Percentiles rank a stretch among this genome's conserved stretches.
Conservation (phyloP, 805 yeast species). For the Saturnispora hagleri region DNA sequence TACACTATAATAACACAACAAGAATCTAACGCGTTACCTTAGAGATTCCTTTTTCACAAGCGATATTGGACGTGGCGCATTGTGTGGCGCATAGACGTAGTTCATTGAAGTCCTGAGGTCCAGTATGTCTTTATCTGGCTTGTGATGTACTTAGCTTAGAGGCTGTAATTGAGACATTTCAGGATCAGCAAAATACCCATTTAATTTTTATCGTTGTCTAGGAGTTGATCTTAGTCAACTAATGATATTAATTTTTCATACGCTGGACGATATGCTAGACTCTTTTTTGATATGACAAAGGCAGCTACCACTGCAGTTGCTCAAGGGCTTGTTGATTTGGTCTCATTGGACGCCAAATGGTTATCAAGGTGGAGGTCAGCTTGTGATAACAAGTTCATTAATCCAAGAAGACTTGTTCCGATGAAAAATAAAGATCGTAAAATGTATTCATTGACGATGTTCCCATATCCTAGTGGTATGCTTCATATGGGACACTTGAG, state of each 20-base stretch:
- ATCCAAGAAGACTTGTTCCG: slow-evolving; percentile 22
- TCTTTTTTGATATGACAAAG: slow-evolving; percentile 1
- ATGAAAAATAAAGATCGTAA: slow-evolving; percentile 10
- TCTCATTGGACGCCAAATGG: slow-evolving; percentile 46
- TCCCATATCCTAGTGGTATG: slow-evolving; percentile 93
- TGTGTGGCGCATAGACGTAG: neutral
- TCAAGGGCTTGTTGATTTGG: slow-evolving; percentile 17
- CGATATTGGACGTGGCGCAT: neutral
- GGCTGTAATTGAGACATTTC: neutral
- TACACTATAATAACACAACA: neutral
- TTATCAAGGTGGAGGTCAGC: slow-evolving; percentile 33
- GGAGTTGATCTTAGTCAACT: neutral
- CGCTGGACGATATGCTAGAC: neutral
- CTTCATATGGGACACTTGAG: slow-evolving; percentile 92
- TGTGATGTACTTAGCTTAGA: neutral
- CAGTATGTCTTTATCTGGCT: too few species aligned
- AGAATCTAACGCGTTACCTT: neutral
- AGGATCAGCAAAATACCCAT: neutral
- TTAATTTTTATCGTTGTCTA: neutral
- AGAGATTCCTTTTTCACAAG: neutral
- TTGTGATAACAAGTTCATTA: slow-evolving; percentile 19
- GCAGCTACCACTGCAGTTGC: slow-evolving; percentile 8
- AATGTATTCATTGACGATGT: slow-evolving; percentile 74
- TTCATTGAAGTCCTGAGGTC: neutral
- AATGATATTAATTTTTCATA: neutral